Conservation (phyloP, 2,329 filamentous ascomycete species). For the Penicillium sp. region DNA sequence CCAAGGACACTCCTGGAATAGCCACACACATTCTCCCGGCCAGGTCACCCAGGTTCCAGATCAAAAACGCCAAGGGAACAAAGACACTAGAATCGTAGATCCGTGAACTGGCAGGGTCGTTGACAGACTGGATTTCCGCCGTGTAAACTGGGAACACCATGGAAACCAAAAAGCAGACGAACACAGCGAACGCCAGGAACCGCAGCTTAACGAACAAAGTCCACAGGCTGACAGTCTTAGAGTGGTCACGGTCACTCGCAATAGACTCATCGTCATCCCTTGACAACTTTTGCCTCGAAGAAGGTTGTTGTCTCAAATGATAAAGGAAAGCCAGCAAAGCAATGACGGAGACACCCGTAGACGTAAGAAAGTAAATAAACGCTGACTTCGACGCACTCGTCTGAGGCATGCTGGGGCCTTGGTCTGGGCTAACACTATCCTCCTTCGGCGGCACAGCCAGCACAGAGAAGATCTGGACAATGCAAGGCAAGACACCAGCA, state of each 20-base stretch:
- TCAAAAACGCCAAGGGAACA: slow-evolving; percentile 83
- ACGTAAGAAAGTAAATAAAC: slow-evolving; percentile 87
- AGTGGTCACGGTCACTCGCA: slow-evolving; percentile 16
- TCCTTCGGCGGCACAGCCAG: slow-evolving; percentile 58
- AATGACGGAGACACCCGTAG: slow-evolving; percentile 68
- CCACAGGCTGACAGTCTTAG: slow-evolving; percentile 57
- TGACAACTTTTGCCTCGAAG: slow-evolving; percentile 1
- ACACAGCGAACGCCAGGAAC: slow-evolving; percentile 74
- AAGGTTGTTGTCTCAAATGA: slow-evolving; percentile 56
- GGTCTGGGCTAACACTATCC: slow-evolving; percentile 29
- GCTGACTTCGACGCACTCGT: slow-evolving; percentile 66
- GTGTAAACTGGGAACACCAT: slow-evolving; percentile 98
- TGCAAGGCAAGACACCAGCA: slow-evolving; percentile 82
- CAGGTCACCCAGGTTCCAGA: slow-evolving; percentile 91
- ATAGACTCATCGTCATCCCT: slow-evolving; percentile 16
- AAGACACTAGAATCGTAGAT: slow-evolving; percentile 70
- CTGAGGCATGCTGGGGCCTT: slow-evolving; percentile 33
- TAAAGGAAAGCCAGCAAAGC: slow-evolving; percentile 73
- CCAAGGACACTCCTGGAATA: slow-evolving; percentile 55
- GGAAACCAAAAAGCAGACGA: slow-evolving; percentile 75
- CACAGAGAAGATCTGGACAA: slow-evolving; percentile 83
- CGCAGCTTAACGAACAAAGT: slow-evolving; percentile 72
- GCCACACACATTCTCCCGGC: slow-evolving; percentile 68
- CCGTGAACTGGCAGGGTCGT: slow-evolving; percentile 45
- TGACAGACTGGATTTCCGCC: slow-evolving; percentile 58